phyloP scores from a whole-genome alignment of 352 stramenopile genomes.

The Lagenidium giganteum region DNA sequence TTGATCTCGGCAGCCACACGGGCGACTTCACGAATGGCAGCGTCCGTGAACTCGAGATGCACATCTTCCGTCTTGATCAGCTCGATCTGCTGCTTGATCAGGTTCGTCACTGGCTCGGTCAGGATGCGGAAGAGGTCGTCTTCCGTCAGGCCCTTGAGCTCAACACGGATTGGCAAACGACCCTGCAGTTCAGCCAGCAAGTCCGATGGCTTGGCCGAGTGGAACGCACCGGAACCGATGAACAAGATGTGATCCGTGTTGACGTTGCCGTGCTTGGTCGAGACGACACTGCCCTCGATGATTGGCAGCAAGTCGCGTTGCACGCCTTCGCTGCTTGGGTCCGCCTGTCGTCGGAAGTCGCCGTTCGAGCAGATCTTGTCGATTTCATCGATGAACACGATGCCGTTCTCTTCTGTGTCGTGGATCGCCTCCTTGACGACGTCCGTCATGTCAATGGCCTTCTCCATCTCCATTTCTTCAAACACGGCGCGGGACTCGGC shows the following conservation, averaged over 20 bases:
- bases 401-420: slow-evolving; percentile 98
- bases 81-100: slow-evolving; percentile 97
- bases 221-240: slow-evolving; percentile 97
- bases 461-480: slow-evolving; percentile 96
- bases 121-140: slow-evolving; percentile 99
- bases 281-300: slow-evolving; percentile 97
- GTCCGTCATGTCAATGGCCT: slow-evolving; percentile 88
- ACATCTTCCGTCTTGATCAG: slow-evolving; percentile 97
- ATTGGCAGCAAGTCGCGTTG: slow-evolving; percentile 98
- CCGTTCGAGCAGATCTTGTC: slow-evolving; percentile 99
- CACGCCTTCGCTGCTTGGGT: slow-evolving; percentile 98
- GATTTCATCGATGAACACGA: slow-evolving; percentile 99
- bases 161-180: slow-evolving; percentile 97
- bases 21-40: slow-evolving; percentile 97
- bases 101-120: slow-evolving; percentile 98
- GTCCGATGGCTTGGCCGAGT: slow-evolving; percentile 97
- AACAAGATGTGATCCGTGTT: slow-evolving; percentile 99
- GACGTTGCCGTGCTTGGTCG: slow-evolving; percentile 99
- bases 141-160: slow-evolving; percentile 98
- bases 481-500: slow-evolving; percentile 92
- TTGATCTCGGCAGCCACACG: slow-evolving; percentile 94
- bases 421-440: slow-evolving; percentile 80
- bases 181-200: slow-evolving; percentile 98
- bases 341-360: slow-evolving; percentile 90
- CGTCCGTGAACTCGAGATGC: slow-evolving; percentile 93